Conservation (phyloP, 306 rosid species). For the Vigna angularis region DNA sequence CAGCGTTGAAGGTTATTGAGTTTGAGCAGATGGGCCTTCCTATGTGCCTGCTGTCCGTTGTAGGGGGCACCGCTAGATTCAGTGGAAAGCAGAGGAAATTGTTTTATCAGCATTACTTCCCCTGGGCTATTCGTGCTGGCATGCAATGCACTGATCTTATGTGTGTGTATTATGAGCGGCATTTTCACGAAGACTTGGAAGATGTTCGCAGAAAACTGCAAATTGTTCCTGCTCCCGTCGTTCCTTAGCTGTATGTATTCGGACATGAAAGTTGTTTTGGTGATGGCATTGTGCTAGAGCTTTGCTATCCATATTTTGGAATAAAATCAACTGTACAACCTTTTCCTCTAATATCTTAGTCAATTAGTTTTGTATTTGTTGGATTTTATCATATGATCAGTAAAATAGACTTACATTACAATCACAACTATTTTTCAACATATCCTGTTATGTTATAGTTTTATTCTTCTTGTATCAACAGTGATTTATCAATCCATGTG, state of each 20-base stretch:
- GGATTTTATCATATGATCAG: slow-evolving; percentile 8
- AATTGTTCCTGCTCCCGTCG: slow-evolving; percentile 71
- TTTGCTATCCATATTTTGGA: neutral
- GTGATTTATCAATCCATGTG: neutral
- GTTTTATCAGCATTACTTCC: slow-evolving; percentile 85
- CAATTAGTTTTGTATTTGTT: slow-evolving; percentile 1
- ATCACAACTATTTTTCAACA: neutral
- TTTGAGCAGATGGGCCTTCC: slow-evolving; percentile 92
- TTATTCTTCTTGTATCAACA: neutral
- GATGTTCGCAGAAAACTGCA: slow-evolving; percentile 79
- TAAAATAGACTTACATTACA: neutral
- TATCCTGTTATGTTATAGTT: neutral
- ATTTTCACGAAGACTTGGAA: slow-evolving; percentile 83
- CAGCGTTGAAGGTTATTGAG: slow-evolving; percentile 88
- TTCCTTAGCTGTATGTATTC: slow-evolving; percentile 43
- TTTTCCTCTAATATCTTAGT: neutral
- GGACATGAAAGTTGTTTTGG: slow-evolving; percentile 11
- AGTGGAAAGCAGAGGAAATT: slow-evolving; percentile 75
- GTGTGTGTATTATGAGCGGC: slow-evolving; percentile 84
- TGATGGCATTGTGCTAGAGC: neutral
- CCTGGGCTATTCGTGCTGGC: slow-evolving; percentile 91
- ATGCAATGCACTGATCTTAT: slow-evolving; percentile 81
- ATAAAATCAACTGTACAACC: slow-evolving; percentile 19
- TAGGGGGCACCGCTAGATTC: slow-evolving; percentile 49
- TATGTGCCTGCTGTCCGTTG: slow-evolving; percentile 42